Conservation (phyloP, 192 early-diverging fungal genomes). For the Gaertneriomyces sp. region DNA sequence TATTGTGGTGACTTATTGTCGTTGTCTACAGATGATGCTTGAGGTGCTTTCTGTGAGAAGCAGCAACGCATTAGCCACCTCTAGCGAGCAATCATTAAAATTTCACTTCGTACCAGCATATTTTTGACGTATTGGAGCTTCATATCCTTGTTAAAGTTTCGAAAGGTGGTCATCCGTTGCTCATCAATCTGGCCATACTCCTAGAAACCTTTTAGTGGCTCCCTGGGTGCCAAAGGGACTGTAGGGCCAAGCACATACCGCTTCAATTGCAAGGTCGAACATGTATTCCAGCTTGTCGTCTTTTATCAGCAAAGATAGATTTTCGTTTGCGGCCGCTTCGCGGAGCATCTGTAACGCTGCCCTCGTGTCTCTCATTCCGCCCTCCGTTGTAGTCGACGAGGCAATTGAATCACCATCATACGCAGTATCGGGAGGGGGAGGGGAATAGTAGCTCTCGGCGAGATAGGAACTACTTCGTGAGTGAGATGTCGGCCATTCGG, state of each 20-base stretch:
- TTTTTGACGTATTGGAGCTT: conserved; percentile 36
- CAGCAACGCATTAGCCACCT: background rate
- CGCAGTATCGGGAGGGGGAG: no score
- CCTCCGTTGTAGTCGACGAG: no score
- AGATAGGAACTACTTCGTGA: no score
- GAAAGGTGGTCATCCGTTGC: conserved; percentile 27
- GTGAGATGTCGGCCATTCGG: no score
- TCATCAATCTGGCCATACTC: conserved; percentile 22
- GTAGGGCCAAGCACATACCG: conserved; percentile 19
- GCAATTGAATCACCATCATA: no score
- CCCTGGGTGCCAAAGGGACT: background rate
- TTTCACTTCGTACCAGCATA: conserved; percentile 20
- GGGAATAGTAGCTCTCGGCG: no score
- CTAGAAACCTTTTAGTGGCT: background rate
- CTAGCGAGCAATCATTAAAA: background rate
- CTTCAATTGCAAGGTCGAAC: conserved; percentile 40
- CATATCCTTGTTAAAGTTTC: conserved; percentile 33
- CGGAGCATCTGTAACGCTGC: no score
- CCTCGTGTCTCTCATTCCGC: no score
- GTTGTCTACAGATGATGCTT: no score
- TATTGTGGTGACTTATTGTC: conserved; percentile 29
- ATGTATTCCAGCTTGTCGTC: conserved; percentile 18
- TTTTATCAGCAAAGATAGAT: background rate
- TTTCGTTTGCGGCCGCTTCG: no score
- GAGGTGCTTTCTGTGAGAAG: no score